Evolutionary conservation across 1,139 yeast species (phyloP).

Genomic region (Saccharomyces hybrid): DNA sequence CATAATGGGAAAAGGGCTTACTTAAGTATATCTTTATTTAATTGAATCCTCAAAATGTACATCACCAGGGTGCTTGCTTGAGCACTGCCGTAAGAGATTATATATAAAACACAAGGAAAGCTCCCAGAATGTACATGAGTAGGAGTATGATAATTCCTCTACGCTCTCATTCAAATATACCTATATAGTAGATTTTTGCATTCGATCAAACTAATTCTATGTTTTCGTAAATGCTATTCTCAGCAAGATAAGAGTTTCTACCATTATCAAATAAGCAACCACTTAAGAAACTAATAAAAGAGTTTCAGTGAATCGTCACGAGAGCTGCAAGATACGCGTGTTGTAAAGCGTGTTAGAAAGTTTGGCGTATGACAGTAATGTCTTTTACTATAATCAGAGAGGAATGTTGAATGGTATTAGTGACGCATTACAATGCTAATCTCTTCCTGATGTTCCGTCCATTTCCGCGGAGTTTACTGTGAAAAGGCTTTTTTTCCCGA

Average conservation of each 20-base stretch:
- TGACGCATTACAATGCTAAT: neutral
- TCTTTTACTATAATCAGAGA: neutral
- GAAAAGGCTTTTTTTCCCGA: neutral
- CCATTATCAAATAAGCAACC: no score
- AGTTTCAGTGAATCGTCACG: neutral
- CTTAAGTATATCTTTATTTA: neutral
- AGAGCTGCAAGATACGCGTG: neutral
- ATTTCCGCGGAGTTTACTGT: constrained; percentile 1
- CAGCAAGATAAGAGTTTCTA: no score
- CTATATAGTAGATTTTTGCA: no score
- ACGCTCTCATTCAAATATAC: no score
- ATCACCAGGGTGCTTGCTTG: no score
- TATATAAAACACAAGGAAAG: no score
- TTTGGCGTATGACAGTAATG: neutral
- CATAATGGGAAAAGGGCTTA: neutral
- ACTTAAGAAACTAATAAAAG: neutral
- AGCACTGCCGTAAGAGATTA: no score
- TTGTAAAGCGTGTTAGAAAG: neutral
- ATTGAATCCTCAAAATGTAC: no score
- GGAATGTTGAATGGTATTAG: neutral
- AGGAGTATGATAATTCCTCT: no score
- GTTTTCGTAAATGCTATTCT: no score
- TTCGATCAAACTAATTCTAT: no score
- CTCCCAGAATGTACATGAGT: no score
- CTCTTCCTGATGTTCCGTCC: neutral